Evolutionary conservation across 2,329 filamentous ascomycete genomes (phyloP), one percentile per base, ranked within the genome.

Genomic region (Epichloe sibirici): DNA sequence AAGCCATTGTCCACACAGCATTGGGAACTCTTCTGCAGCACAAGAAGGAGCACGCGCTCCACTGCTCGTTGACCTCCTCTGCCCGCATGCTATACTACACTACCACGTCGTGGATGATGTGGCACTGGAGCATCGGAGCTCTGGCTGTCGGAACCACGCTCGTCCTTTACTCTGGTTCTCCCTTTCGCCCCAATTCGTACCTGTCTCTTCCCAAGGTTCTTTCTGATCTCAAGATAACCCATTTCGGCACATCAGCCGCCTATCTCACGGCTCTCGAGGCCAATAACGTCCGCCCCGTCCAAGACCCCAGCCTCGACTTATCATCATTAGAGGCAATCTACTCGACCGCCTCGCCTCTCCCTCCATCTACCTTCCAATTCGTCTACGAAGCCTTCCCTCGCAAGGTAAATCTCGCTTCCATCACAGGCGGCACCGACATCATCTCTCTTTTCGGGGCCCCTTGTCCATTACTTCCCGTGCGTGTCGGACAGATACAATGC

Each of bases 21-120:
- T 78, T 93, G 12, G 93, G 93, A 6, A 96, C 91, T 0, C 73
- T 98, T 6, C 78, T 97, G 49, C 91, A 97, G 66, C 93, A 97
- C 72, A 97, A 97, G 70, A 98, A 98, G 66, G 93, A 97, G 66
- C 90, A 95, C 64, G 78, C 85, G 46, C 75, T 97, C 3, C 91
- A 97, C 65, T 88, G 86, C 65, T 89, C 90, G 23, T 82, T 98
- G 57, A 75, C 77, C 8, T 77, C 84, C 0, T 72, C 75, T 2
- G 88, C 90, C 43, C 79, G 85, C 21, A 76, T 96, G 63, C 87
- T 96, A 67, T 96, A 96, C 72, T 96, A 90, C 71, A 95, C 90
- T 1, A 96, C 90, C 3, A 90, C 86, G 11, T 94, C 89, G 0
- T 96, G 90, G 93, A 97, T 98, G 90, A 97, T 97, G 91, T 96